Base-by-base conservation (phyloP, 805 yeast genomes). In the Yamadazyma nakazawae region DNA sequence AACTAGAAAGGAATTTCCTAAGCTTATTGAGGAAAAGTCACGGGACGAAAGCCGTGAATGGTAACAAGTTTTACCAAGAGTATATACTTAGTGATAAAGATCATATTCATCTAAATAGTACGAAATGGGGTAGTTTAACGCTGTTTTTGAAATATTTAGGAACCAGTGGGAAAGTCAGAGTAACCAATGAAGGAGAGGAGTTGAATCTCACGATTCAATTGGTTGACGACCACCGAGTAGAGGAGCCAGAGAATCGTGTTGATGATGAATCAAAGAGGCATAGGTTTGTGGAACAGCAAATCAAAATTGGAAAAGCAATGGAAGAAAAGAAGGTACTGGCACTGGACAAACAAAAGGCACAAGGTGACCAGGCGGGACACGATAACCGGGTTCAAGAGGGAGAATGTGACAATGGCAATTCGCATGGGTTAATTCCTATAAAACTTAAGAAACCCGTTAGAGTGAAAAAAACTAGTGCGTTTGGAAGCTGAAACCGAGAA, bases 21-120 rank as follows among this genome's bases (percentile, higher is more conserved):
- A 65, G 72, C 4, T 68, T 84, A 16, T 66, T 94, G 47, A 71
- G 78, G 39, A 67, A 80, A 19, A 76, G 79, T 37, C 98, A 92
- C 62, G 96, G 97, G 5, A 87, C 88, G 43, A 90, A 89, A 62
- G 67, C 70, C 48, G 76, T 91, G 37, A 83, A 82, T 47, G 92
- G 90, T 2, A 94, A 94, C 67, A 78, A 81, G 59, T 89, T 88
- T 58, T 94, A 94, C 68, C 96, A 91, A 59, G 97, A 91, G 60
- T 85, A 85, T 59, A 92, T 94, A 47, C 51, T 68, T 31, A 76
- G 78, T 49, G 88, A 92, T 61, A 80, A 80, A 57, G 80, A 87
- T 47, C 98, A 94, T 63, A 70, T 90, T 10, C 99, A 92, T 63
- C 80, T 94, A 84, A 90, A 89, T 56, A 82, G 97, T 1, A 94